These are phyloP conservation scores for Psidium guajava DNA, from an alignment of 345 rosid genomes.

Conservation along the genomic window DNA sequence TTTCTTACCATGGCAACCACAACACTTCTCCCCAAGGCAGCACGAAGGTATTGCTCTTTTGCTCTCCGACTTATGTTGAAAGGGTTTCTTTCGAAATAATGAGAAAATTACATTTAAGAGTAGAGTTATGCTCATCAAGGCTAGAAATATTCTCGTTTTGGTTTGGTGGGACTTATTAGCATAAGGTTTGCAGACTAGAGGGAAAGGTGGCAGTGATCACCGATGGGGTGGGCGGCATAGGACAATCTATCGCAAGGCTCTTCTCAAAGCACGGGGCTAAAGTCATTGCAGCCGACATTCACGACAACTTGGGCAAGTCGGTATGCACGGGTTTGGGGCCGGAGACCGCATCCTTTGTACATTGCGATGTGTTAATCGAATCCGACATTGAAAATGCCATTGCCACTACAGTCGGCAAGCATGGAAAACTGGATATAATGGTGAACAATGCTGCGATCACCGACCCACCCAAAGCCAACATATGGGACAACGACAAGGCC, in stretches of 20 bases:
- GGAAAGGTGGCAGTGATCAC: slow-evolving; percentile 9
- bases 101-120: not conserved
- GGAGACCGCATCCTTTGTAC: not conserved
- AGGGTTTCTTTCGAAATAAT: not conserved
- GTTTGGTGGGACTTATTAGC: not conserved
- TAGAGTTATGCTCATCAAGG: not conserved
- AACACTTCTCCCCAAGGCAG: not conserved
- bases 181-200: not conserved
- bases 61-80: not conserved
- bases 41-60: not conserved
- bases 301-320: too few relatives aligned
- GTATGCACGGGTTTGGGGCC: too few relatives aligned
- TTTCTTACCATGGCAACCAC: not conserved
- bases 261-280: too few relatives aligned
- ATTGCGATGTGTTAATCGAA: slow-evolving; percentile 10
- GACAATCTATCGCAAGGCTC: not conserved
- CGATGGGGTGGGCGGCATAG: not conserved
- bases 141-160: not conserved
- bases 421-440: slow-evolving; percentile 9
- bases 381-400: slow-evolving; percentile 1
- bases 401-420: not conserved
- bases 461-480: not conserved
- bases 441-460: slow-evolving; percentile 2
- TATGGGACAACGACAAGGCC: not conserved
- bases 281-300: too few relatives aligned